A percentile compares a stretch with the other conserved stretches of the same genome.
Evolutionary conservation across 2,329 filamentous ascomycete genomes (phyloP).

Genomic region (Fusarium sp.): DNA sequence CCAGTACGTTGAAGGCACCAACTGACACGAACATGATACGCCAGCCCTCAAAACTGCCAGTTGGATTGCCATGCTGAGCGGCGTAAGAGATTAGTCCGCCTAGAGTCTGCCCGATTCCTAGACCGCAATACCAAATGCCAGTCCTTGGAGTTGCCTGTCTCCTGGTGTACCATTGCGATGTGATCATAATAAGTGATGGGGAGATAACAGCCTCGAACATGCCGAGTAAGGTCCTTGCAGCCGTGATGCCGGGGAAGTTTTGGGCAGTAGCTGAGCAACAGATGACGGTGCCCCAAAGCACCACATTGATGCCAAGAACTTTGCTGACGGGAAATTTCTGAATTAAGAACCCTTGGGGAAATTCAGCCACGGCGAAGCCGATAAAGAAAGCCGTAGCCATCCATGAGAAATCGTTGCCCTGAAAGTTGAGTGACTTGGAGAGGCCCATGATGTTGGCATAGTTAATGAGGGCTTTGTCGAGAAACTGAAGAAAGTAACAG

Average conservation of each 20-base stretch:
- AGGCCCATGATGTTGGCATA: slow-evolving; percentile 27
- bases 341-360: slow-evolving; percentile 12
- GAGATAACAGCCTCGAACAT: slow-evolving; percentile 18
- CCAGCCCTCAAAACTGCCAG: slow-evolving; percentile 10
- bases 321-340: slow-evolving; percentile 15
- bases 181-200: slow-evolving; percentile 13
- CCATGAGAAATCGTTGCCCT: slow-evolving; percentile 19
- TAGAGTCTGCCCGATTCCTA: slow-evolving; percentile 9
- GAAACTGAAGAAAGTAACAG: slow-evolving; percentile 22
- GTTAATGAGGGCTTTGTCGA: slow-evolving; percentile 21
- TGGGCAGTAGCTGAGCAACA: slow-evolving; percentile 16
- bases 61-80: slow-evolving; percentile 12
- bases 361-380: slow-evolving; percentile 13
- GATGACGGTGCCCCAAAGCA: slow-evolving; percentile 18
- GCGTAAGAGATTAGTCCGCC: slow-evolving; percentile 20
- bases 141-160: slow-evolving; percentile 15
- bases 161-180: slow-evolving; percentile 19
- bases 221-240: slow-evolving; percentile 22
- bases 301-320: slow-evolving; percentile 9
- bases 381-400: slow-evolving; percentile 24
- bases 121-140: slow-evolving; percentile 23
- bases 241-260: slow-evolving; percentile 12
- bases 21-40: slow-evolving; percentile 17
- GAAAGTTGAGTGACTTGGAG: slow-evolving; percentile 9
- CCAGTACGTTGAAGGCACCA: slow-evolving; percentile 2